A percentile compares a stretch with the other conserved stretches of the same genome.
These are phyloP conservation scores for Neopestalotiopsis rosae DNA, from an alignment of 2,329 filamentous ascomycete genomes.

Conservation along the genomic window DNA sequence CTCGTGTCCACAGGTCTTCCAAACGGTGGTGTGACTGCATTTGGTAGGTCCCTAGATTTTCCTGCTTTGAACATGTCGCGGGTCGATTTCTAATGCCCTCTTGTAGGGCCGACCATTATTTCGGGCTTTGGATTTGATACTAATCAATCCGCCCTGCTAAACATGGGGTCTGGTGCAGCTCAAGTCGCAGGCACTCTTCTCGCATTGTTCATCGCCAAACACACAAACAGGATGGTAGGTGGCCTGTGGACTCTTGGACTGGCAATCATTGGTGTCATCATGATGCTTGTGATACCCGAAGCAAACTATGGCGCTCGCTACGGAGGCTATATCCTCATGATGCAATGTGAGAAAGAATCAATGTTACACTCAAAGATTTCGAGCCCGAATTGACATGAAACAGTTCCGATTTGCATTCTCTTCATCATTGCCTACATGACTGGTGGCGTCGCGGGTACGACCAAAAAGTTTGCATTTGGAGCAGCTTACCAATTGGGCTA, in stretches of 20 bases:
- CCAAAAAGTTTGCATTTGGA: conserved; percentile 10
- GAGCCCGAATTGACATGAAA: background rate
- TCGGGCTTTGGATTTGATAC: conserved; percentile 6
- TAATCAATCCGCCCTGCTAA: background rate
- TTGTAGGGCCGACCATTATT: conserved; percentile 1
- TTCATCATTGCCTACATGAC: conserved; percentile 15
- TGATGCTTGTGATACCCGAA: conserved; percentile 6
- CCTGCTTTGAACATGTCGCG: no score
- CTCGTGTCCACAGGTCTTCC: conserved; percentile 1
- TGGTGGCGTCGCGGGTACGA: conserved; percentile 4
- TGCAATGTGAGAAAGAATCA: background rate
- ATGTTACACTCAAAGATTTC: background rate
- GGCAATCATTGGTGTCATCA: conserved; percentile 10
- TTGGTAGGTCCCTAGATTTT: background rate
- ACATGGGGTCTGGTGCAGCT: conserved; percentile 4
- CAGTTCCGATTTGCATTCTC: conserved; percentile 5
- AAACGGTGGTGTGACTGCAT: conserved; percentile 3
- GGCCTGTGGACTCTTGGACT: background rate
- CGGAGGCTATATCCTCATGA: conserved; percentile 10
- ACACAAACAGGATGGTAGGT: background rate
- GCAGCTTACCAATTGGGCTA: conserved; percentile 10
- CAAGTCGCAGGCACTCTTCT: conserved; percentile 5
- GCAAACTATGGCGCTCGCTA: conserved; percentile 7
- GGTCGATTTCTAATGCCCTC: background rate
- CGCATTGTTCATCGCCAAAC: background rate